Conservation (phyloP, 2,329 filamentous ascomycete species). For the Colletotrichum brevisporum region DNA sequence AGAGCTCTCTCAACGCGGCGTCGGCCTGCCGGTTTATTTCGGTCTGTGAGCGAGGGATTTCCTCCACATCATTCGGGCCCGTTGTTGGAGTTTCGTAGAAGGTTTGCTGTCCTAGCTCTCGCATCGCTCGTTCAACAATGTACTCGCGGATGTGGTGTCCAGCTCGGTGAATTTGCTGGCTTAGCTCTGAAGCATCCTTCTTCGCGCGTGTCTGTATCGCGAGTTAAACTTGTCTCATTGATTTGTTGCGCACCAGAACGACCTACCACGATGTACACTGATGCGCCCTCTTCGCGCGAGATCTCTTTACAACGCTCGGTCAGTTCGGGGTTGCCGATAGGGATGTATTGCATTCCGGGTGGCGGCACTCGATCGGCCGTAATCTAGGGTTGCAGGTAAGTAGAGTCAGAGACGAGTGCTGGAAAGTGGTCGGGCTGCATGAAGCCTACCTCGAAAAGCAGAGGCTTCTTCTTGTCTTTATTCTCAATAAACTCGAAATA, state of each 20-base stretch:
- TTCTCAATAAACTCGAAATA: conserved; percentile 77
- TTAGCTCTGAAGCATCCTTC: conserved; percentile 55
- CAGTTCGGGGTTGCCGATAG: conserved; percentile 73
- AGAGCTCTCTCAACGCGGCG: conserved; percentile 73
- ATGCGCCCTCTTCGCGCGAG: conserved; percentile 72
- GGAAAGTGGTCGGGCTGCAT: not conserved
- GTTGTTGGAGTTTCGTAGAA: conserved; percentile 41
- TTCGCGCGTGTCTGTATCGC: conserved; percentile 24
- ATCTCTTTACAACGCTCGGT: conserved; percentile 75
- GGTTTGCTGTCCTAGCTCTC: conserved; percentile 36
- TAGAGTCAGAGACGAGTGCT: not conserved
- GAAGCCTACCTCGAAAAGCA: conserved; percentile 70
- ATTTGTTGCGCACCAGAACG: not conserved
- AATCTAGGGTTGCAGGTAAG: conserved; percentile 56
- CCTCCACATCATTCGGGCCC: conserved; percentile 55
- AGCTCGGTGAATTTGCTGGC: conserved; percentile 69
- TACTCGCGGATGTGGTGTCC: conserved; percentile 72
- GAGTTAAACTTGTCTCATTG: not conserved
- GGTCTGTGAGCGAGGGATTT: conserved; percentile 70
- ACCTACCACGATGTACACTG: conserved; percentile 76
- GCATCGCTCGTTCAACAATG: conserved; percentile 70
- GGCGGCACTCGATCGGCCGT: conserved; percentile 67
- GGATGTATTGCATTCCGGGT: conserved; percentile 74
- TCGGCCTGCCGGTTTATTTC: conserved; percentile 76
- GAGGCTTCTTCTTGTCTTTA: conserved; percentile 74